These are phyloP conservation scores for Monosporascus sp. DNA, from an alignment of 2,329 filamentous ascomycete genomes.

Conservation along the genomic window DNA sequence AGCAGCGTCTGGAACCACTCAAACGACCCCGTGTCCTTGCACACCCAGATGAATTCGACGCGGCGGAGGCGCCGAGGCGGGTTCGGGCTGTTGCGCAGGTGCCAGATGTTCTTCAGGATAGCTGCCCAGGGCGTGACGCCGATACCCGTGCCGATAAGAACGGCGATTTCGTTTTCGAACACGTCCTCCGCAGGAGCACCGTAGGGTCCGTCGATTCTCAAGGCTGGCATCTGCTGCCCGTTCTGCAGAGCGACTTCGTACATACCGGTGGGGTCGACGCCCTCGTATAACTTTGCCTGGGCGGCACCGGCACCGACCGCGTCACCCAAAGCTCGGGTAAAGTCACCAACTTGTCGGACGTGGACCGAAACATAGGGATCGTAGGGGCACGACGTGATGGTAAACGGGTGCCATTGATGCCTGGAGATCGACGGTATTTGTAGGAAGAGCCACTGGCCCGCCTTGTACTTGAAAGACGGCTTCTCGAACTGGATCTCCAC, in stretches of 20 bases:
- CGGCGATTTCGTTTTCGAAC: constrained; percentile 85
- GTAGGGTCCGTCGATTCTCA: constrained; percentile 92
- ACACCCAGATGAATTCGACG: constrained; percentile 99
- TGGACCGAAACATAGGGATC: constrained; percentile 94
- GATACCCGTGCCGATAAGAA: constrained; percentile 81
- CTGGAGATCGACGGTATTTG: constrained; percentile 84
- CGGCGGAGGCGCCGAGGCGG: constrained; percentile 82
- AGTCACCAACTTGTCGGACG: constrained; percentile 94
- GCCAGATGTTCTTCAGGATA: constrained; percentile 97
- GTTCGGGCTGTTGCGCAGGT: constrained; percentile 84
- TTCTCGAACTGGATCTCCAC: constrained; percentile 97
- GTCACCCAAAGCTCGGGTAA: constrained; percentile 88
- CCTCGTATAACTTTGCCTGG: constrained; percentile 85
- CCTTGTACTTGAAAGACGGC: constrained; percentile 95
- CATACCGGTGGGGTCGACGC: constrained; percentile 89
- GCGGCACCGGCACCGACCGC: constrained; percentile 86
- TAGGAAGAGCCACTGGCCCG: constrained; percentile 96
- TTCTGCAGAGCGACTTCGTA: constrained; percentile 95
- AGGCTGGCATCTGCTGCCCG: constrained; percentile 82
- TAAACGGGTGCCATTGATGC: constrained; percentile 98
- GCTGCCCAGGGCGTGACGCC: constrained; percentile 83
- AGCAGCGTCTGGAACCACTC: constrained; percentile 98
- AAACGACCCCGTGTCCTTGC: constrained; percentile 90
- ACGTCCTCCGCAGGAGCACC: constrained; percentile 97
- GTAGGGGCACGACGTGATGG: constrained; percentile 95